These are phyloP conservation scores for Buddleja alternifolia DNA, from an alignment of 257 asterid genomes.

Conservation along the genomic window DNA sequence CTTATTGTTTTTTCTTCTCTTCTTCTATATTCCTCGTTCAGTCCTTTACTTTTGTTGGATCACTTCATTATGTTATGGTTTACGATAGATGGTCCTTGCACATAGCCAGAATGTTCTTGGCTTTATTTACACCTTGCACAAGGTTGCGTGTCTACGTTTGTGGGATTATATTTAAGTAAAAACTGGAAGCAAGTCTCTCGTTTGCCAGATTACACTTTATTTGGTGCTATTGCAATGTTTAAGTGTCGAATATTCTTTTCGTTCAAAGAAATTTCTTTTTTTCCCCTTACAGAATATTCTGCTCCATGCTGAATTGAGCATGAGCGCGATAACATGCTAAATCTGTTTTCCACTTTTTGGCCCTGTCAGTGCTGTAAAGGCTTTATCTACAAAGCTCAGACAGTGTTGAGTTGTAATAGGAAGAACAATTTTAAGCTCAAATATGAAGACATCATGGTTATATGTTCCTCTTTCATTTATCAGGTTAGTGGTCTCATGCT, in stretches of 20 bases:
- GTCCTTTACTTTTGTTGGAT: neutral
- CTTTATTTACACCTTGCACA: neutral
- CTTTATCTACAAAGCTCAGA: neutral
- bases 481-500: conserved; percentile 99
- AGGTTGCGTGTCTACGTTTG: neutral
- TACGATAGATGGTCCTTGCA: neutral
- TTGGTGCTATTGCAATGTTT: neutral
- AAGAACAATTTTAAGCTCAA: neutral
- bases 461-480: conserved; percentile 27
- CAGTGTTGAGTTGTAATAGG: conserved; percentile 1
- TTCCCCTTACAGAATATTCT: neutral
- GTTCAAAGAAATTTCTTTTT: neutral
- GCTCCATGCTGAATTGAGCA: neutral
- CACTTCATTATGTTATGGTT: neutral
- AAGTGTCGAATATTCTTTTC: neutral
- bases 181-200: neutral
- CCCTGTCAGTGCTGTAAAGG: neutral
- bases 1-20: neutral
- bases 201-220: neutral
- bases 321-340: neutral
- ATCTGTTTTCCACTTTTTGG: neutral
- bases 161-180: neutral
- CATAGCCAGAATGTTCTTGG: neutral
- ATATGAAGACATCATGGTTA: conserved; percentile 21
- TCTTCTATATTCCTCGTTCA: neutral